Conservation (phyloP, 352 stramenopile genomes). For the Aphanomyces stellatus region DNA sequence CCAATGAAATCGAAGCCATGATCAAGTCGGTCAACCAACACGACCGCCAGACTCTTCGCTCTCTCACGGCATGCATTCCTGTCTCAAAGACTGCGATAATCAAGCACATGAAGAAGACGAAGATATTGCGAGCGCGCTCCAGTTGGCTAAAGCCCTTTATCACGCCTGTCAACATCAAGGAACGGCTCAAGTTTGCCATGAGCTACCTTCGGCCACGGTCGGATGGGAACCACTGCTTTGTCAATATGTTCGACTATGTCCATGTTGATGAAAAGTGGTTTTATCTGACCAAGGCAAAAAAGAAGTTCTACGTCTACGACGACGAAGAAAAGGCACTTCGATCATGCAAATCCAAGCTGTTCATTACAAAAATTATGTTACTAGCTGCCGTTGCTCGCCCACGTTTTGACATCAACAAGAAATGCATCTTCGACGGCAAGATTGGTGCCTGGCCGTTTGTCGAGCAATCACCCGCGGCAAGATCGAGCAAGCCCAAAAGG, state of each 20-base stretch:
- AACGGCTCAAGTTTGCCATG: background rate
- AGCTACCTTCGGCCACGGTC: background rate
- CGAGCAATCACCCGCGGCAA: background rate
- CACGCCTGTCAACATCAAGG: background rate
- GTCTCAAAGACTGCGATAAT: background rate
- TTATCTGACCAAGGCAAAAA: background rate
- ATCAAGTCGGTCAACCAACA: background rate
- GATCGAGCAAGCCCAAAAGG: background rate
- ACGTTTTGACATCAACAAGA: background rate
- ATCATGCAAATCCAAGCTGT: background rate
- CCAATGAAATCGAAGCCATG: background rate
- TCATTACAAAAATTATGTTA: background rate
- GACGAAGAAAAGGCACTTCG: background rate
- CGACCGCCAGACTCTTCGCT: background rate
- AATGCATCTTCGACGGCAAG: background rate
- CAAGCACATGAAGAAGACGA: background rate
- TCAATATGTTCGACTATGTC: background rate
- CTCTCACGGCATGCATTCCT: background rate
- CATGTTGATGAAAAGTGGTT: background rate
- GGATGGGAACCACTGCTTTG: background rate
- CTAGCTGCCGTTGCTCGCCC: background rate
- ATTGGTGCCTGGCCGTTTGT: background rate
- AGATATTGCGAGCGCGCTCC: background rate
- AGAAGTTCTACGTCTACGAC: background rate
- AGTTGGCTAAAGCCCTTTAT: background rate